Conservation (phyloP, 2,329 filamentous ascomycete genomes). For the Xylariaceae sp. region DNA sequence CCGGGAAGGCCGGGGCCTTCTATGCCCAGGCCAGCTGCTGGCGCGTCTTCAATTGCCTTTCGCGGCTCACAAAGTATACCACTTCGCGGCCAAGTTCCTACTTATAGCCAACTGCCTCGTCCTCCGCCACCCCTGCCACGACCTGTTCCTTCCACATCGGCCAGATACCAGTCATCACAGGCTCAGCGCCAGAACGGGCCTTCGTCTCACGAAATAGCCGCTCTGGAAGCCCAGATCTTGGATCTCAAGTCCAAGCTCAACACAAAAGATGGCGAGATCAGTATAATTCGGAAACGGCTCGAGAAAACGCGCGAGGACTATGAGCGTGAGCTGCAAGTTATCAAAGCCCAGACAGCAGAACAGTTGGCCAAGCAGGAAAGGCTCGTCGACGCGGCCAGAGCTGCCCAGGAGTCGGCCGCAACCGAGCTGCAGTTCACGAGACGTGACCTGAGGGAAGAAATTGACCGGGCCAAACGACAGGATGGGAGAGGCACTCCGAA, state of each 20-base stretch:
- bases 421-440: constrained; percentile 69
- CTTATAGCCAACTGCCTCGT: constrained; percentile 37
- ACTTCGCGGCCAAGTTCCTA: constrained; percentile 25
- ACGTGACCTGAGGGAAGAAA: constrained; percentile 62
- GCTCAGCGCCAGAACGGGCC: constrained; percentile 20
- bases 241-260: constrained; percentile 52
- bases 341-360: constrained; percentile 60
- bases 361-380: constrained; percentile 58
- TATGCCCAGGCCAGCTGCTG: too few species aligned
- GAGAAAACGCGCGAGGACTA: constrained; percentile 57
- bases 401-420: constrained; percentile 58
- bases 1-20: too few species aligned
- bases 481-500: constrained; percentile 51
- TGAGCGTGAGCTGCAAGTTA: constrained; percentile 54
- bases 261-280: constrained; percentile 64
- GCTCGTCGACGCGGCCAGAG: constrained; percentile 58
- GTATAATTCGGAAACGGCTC: constrained; percentile 68
- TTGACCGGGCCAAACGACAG: constrained; percentile 41
- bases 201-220: constrained; percentile 36
- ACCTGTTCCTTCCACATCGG: constrained; percentile 26
- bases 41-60: constrained; percentile 4
- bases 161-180: constrained; percentile 33
- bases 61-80: constrained; percentile 17
- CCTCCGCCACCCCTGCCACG: constrained; percentile 32
- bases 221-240: constrained; percentile 47